Evolutionary conservation across 176 grass and related monocot genomes (phyloP), one percentile per base, ranked within the genome.

Genomic region (Avena sativa): DNA sequence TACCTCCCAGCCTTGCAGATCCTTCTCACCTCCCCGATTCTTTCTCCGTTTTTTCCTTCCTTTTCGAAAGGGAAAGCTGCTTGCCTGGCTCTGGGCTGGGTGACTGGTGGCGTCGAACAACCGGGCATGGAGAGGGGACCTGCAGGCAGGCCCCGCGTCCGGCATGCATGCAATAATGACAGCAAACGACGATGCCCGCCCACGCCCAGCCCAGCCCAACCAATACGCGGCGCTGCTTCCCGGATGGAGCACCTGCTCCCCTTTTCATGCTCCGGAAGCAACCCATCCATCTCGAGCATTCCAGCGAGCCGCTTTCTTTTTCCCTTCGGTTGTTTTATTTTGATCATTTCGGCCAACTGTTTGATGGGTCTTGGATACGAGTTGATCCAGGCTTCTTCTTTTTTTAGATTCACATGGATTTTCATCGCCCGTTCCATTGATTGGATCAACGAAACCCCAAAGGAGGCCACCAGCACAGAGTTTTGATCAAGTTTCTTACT

Each of bases 91-190:
- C 4, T 40, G 38, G 36, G 36, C 36, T 25, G 4, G 38, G 38
- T 6, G 38, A 40, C 0, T 6, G 78, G 14, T 49, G 58, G 77
- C 75, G 5, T 58, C 50, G 77, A 79, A 25, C 77, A 44, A 46
- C n/a, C 38, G 56, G 20, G 34, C 77, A 25, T 56, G 74, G 74
- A 19, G 28, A 9, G 0, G 51, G 51, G 26, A 76, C 71, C 71
- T 11, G 38, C 38, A 38, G 46, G 23, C 30, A 11, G 67, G 8
- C 75, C 49, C 23, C 75, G 75, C 17, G 52, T 4, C 30, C 52
- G 32, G 40, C 78, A 32, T 67, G 71, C 78, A 66, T 81, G 79
- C 61, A 66, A 81, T 32, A 51, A 81, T 66, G 59, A 48, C 59
- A 59, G 21, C 43, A 19, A 30, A 80, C 43, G n/a, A 80, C 36